phyloP scores from a whole-genome alignment of 164 flowering plant species.

The Sedum album region DNA sequence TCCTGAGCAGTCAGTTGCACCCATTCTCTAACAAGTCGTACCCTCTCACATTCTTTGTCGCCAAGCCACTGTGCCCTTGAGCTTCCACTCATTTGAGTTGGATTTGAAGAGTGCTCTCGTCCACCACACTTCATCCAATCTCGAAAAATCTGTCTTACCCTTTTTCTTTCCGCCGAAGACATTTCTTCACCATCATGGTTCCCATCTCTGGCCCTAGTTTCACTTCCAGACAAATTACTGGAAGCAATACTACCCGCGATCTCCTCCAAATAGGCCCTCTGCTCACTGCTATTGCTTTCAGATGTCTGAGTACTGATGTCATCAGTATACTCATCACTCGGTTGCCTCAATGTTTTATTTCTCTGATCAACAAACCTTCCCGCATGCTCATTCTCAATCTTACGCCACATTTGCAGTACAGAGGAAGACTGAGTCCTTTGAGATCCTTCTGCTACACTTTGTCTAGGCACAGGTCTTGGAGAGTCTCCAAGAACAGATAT shows the following conservation, averaged over 20 bases:
- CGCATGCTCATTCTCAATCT: constrained; percentile 56
- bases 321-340: constrained; percentile 21
- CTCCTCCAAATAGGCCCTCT: constrained; percentile 19
- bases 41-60: constrained; percentile 75
- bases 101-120: constrained; percentile 33
- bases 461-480: constrained; percentile 26
- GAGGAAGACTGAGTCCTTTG: constrained; percentile 44
- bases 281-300: constrained; percentile 21
- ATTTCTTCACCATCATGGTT: constrained; percentile 20
- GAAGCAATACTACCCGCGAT: constrained; percentile 22
- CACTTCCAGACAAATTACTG: constrained; percentile 23
- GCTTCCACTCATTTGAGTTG: constrained; percentile 28
- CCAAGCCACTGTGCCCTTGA: constrained; percentile 73
- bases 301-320: constrained; percentile 11
- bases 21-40: constrained; percentile 75
- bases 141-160: constrained; percentile 71
- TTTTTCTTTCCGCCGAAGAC: constrained; percentile 52
- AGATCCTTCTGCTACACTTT: constrained; percentile 23
- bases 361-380: constrained; percentile 26
- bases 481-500: constrained; percentile 61
- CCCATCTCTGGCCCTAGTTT: constrained; percentile 19
- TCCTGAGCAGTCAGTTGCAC: constrained; percentile 63
- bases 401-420: constrained; percentile 53
- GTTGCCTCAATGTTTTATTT: constrained; percentile 19
- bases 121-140: constrained; percentile 66